phyloP scores from a whole-genome alignment of 1,139 yeast genomes.

The Candida tunisiensis region DNA sequence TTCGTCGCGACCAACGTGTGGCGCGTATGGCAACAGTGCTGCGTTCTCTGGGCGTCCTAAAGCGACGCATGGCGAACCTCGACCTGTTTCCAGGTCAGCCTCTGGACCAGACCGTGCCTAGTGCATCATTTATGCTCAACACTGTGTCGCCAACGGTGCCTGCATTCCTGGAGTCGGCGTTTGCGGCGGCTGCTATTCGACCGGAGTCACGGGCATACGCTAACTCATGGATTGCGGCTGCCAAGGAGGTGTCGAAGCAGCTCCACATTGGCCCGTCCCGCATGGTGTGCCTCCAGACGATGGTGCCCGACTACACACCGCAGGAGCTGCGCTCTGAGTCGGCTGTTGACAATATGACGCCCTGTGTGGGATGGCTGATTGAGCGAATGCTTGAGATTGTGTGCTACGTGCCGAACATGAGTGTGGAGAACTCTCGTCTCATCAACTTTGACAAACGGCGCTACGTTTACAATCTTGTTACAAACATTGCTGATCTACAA shows the following conservation, averaged over 20 bases:
- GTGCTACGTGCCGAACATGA: conserved; percentile 52
- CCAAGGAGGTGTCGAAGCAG: conserved; percentile 15
- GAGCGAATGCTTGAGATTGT: conserved; percentile 47
- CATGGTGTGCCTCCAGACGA: too few species aligned
- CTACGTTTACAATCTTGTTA: conserved; percentile 36
- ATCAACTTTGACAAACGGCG: conserved; percentile 57
- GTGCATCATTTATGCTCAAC: too few species aligned
- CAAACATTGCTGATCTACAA: conserved; percentile 21
- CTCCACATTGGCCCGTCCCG: too few species aligned
- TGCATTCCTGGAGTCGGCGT: conserved; percentile 71
- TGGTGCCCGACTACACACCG: conserved; percentile 1
- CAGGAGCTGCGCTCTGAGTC: conserved; percentile 4
- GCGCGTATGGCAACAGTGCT: conserved; percentile 57
- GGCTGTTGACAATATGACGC: conserved; percentile 27
- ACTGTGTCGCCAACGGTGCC: conserved; percentile 61
- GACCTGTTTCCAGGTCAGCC: conserved; percentile 35
- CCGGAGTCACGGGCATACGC: conserved; percentile 67
- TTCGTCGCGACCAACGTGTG: conserved; percentile 41
- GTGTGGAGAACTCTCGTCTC: conserved; percentile 36
- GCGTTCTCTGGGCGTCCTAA: conserved; percentile 46
- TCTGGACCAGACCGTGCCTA: conserved; percentile 14
- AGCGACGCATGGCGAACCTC: conserved; percentile 49
- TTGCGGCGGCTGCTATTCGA: conserved; percentile 55
- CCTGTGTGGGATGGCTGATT: conserved; percentile 73
- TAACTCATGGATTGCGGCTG: conserved; percentile 48